Base-by-base conservation (phyloP, 2,329 filamentous ascomycete species). In the Ophiostoma tasmaniense region DNA sequence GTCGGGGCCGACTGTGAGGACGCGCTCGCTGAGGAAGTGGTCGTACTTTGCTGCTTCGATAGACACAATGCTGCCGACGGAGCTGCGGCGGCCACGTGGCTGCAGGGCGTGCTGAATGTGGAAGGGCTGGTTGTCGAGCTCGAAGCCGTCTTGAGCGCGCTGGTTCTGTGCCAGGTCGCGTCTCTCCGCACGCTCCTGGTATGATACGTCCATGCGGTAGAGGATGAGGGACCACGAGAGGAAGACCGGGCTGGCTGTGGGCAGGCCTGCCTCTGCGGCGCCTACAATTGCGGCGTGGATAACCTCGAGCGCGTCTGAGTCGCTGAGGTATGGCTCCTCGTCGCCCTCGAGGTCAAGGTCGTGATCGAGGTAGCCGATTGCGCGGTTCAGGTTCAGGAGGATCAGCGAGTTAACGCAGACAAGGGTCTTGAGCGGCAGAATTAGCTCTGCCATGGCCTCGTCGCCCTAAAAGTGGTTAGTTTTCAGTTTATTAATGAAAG, bases 141-240 rank as follows among this genome's bases (percentile, higher is more conserved):
- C 79, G 71, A 87, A 87, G 3, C 82, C 83, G 71, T 86, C 85
- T 62, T 85, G 81, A 0, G 85, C 84, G 71, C 83, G 84, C 74
- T 87, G 84, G 71, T 87, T 85, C 67, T 87, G 80, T 20, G 85
- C 77, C 35, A 84, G 79, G 73, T 88, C 85, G 65, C 85, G 80
- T 70, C 84, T 83, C 75, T 90, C 88, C 52, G 85, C 86, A 64
- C 89, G 82, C 66, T 82, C 82, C 69, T 86, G 82, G 72, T 88
- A 89, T 14, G 85, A 85, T 59, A 86, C 80, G 73, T 87, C 86
- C 80, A 95, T 87, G 33, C 85, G 83, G 74, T 90, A 86, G 11
- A 93, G 81, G 33, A 97, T 85, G 65, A 94, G 81, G 3, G 89
- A 87, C 93, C 93, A 98, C 2, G 90, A 87, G 73, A 96, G 90